Evolutionary conservation across 164 flowering plant genomes (phyloP), one percentile per base, ranked within the genome.

Genomic region (Santalum album): DNA sequence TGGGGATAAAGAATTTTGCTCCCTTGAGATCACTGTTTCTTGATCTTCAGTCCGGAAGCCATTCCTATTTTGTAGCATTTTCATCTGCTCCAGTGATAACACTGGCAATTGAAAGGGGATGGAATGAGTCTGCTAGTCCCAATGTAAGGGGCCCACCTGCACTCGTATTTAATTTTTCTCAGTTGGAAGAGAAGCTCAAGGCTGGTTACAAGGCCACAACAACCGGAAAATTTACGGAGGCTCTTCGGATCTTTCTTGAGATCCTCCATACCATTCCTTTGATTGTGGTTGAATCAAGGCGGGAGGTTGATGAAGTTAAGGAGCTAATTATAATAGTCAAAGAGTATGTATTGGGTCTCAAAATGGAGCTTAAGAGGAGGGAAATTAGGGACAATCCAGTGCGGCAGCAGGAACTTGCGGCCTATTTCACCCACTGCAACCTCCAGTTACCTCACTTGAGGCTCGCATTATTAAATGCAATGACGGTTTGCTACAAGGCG

Each of bases 121-220:
- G 42, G 42, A 38, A 4, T 38, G 50, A 46, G 50, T 23, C 25
- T 6, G 23, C 50, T 9, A 23, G 6, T 20, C 25, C 50, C 25
- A 23, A 23, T 20, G 50, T 20, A 3, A 20, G 50, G 50, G 22
- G 50, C 11, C 50, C 25, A 19, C 50, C 50, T 1, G 23, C 50
- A 20, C 50, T 46, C 4, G 50, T 46, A 12, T n/a, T 20, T 23
- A 23, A 23, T 20, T 23, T 46, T 14, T 20, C 23, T 0, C 23
- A n/a, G 50, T 16, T 46, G 21, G 50, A 46, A 10, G 50, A 46
- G 23, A 46, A 46, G 23, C 50, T 46, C 15, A n/a, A 46, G 7
- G 50, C 50, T 23, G 50, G 22, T 20, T 46, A 46, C 50, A 46
- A 23, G 50, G 50, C 50, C 25, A 46, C 50, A 19, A 46, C 50